Evolutionary conservation across 2,329 filamentous ascomycete genomes (phyloP).

Genomic region (Xylaria sp.): DNA sequence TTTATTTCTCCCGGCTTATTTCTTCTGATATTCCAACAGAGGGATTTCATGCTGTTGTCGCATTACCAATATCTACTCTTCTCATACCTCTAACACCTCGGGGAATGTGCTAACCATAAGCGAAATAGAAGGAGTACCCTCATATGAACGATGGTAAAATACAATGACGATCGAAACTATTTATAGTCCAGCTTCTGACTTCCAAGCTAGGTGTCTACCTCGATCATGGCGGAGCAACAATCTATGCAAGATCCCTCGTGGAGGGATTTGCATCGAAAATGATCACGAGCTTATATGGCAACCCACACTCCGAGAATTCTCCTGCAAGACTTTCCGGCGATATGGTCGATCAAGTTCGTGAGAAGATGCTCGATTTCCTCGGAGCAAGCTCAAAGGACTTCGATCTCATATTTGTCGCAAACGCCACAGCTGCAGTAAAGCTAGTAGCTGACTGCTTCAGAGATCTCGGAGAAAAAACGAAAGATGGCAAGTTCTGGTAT

Average conservation of each 20-base stretch:
- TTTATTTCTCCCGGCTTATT: background rate
- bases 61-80: background rate
- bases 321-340: conserved; percentile 68
- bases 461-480: conserved; percentile 62
- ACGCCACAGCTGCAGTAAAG: conserved; percentile 92
- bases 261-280: conserved; percentile 67
- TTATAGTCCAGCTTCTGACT: conserved; percentile 27
- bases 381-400: conserved; percentile 68
- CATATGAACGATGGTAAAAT: conserved; percentile 56
- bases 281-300: conserved; percentile 70
- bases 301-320: conserved; percentile 73
- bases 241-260: conserved; percentile 69
- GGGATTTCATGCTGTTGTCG: background rate
- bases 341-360: conserved; percentile 66
- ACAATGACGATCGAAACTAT: background rate
- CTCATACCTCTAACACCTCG: background rate
- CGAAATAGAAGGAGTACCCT: conserved; percentile 53
- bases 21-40: background rate
- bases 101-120: conserved; percentile 18
- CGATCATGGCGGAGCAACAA: conserved; percentile 68
- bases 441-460: conserved; percentile 68
- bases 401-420: conserved; percentile 84
- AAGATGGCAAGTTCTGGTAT: conserved; percentile 63
- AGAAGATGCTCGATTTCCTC: conserved; percentile 66
- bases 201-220: conserved; percentile 59